These are phyloP conservation scores for Flaveria trinervia DNA, from an alignment of 129 eudicot species.

Conservation along the genomic window DNA sequence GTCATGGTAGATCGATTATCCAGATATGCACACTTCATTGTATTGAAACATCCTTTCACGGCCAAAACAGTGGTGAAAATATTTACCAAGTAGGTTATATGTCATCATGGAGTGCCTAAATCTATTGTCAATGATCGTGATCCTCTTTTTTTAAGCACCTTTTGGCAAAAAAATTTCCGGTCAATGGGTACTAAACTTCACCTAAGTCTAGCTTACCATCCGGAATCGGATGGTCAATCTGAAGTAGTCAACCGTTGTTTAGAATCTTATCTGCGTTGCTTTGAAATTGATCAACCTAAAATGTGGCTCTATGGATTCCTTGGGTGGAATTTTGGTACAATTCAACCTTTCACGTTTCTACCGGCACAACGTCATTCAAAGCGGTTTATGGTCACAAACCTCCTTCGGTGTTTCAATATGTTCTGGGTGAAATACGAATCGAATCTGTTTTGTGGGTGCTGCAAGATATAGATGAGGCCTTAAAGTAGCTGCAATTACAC, in stretches of 20 bases:
- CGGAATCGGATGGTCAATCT: no score
- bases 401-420: neutral
- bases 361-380: neutral
- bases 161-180: neutral
- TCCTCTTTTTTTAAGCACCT: neutral
- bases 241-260: neutral
- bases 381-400: neutral
- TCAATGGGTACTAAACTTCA: neutral
- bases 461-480: neutral
- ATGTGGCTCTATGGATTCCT: neutral
- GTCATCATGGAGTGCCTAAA: neutral
- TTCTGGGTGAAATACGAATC: neutral
- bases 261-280: neutral
- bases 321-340: conserved; percentile 12
- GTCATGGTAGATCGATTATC: no score
- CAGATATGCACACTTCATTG: no score
- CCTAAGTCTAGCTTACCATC: neutral
- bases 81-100: no score
- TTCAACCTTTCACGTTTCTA: neutral
- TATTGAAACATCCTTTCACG: no score
- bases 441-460: neutral
- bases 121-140: neutral
- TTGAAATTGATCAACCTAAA: neutral
- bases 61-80: no score
- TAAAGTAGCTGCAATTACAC: neutral